phyloP scores from a whole-genome alignment of 2,329 filamentous ascomycete genomes.

The Exophiala mesophila region DNA sequence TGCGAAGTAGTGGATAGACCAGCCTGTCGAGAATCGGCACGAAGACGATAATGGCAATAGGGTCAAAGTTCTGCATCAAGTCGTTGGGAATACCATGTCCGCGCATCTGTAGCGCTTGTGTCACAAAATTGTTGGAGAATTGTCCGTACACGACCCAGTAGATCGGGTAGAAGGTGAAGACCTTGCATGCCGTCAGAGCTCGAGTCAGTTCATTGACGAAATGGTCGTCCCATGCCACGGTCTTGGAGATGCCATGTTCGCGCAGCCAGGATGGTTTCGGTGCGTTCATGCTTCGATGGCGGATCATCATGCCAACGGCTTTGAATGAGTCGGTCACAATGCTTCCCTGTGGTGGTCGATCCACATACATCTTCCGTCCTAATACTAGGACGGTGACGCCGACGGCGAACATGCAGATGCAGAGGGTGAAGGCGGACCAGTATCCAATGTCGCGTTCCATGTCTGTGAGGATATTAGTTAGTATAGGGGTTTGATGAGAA shows the following conservation, averaged over 20 bases:
- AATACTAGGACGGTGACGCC: slow-evolving; percentile 58
- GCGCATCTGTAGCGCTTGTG: slow-evolving; percentile 51
- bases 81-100: slow-evolving; percentile 72
- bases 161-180: slow-evolving; percentile 53
- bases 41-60: slow-evolving; percentile 69
- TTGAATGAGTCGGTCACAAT: slow-evolving; percentile 61
- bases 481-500: slow-evolving; percentile 50
- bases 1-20: slow-evolving; percentile 64
- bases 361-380: slow-evolving; percentile 58
- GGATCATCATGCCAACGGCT: slow-evolving; percentile 58
- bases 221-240: slow-evolving; percentile 76
- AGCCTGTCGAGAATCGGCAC: slow-evolving; percentile 66
- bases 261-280: too few species aligned
- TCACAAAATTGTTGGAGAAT: slow-evolving; percentile 24
- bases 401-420: slow-evolving; percentile 58
- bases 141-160: slow-evolving; percentile 49
- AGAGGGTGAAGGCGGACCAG: slow-evolving; percentile 67
- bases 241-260: too few species aligned
- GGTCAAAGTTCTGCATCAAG: slow-evolving; percentile 69
- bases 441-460: slow-evolving; percentile 72
- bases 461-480: slow-evolving; percentile 47
- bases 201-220: slow-evolving; percentile 76
- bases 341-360: slow-evolving; percentile 64
- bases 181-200: slow-evolving; percentile 63
- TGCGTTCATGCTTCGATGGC: too few species aligned